Percentiles rank a stretch among this genome's conserved stretches.
Conservation (phyloP, 2,329 filamentous ascomycete genomes). For the Gremmenia infestans region DNA sequence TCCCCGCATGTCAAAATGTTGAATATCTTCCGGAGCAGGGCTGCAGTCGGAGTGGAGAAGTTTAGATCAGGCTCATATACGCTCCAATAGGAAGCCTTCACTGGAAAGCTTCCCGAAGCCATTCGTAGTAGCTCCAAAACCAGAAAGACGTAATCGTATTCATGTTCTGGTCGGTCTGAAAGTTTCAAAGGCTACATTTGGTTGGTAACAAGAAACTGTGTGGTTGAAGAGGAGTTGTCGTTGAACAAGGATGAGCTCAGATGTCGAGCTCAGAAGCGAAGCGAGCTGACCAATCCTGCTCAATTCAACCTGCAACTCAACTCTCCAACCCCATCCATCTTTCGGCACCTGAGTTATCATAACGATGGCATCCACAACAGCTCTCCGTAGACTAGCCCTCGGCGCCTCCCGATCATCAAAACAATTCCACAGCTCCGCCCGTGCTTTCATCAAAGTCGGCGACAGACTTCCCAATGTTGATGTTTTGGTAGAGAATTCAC, state of each 20-base stretch:
- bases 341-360: background rate
- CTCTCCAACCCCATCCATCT: background rate
- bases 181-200: background rate
- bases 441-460: constrained; percentile 66
- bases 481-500: constrained; percentile 68
- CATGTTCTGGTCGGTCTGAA: background rate
- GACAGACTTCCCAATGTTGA: constrained; percentile 74
- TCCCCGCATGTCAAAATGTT: constrained; percentile 8
- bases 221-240: background rate
- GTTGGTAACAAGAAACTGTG: background rate
- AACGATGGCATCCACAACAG: constrained; percentile 23
- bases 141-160: background rate
- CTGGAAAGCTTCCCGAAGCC: background rate
- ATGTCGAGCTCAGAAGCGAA: background rate
- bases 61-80: constrained; percentile 1
- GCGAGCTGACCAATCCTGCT: background rate
- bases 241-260: background rate
- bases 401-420: constrained; percentile 12
- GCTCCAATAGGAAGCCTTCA: constrained; percentile 9
- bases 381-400: constrained; percentile 21
- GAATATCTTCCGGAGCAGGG: constrained; percentile 3
- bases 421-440: constrained; percentile 60
- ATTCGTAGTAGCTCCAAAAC: background rate
- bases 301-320: background rate
- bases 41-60: constrained; percentile 1